phyloP scores from a whole-genome alignment of 106 monocot genomes.

The Xerophyta viscosa region DNA sequence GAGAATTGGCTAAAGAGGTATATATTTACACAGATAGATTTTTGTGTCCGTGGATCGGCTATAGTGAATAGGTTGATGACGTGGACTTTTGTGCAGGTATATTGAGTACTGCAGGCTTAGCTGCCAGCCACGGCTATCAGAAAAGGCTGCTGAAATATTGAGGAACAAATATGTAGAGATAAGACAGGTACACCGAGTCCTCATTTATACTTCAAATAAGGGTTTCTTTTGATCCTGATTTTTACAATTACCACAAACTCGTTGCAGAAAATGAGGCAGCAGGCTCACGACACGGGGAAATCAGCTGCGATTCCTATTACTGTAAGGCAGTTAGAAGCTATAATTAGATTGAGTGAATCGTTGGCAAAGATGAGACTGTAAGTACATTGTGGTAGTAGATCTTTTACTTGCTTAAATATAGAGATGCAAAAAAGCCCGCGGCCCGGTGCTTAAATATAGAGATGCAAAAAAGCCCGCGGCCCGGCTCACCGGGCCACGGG shows the following conservation, averaged over 20 bases:
- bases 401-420: too few species aligned
- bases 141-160: constrained; percentile 88
- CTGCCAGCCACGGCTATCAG: constrained; percentile 77
- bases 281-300: constrained; percentile 81
- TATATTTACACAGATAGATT: too few species aligned
- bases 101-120: constrained; percentile 77
- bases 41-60: too few species aligned
- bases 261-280: constrained; percentile 89
- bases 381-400: constrained; percentile 21
- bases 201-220: too few species aligned
- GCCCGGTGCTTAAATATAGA: too few species aligned
- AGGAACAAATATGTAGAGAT: constrained; percentile 91
- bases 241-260: constrained; percentile 1
- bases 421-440: too few species aligned
- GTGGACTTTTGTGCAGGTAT: constrained; percentile 37
- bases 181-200: constrained; percentile 60
- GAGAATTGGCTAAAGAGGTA: constrained; percentile 98
- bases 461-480: too few species aligned
- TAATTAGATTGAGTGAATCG: constrained; percentile 90
- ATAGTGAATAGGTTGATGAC: too few species aligned
- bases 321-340: constrained; percentile 98
- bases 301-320: constrained; percentile 90
- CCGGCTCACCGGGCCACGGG: too few species aligned
- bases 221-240: background rate
- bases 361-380: constrained; percentile 96